phyloP scores from a whole-genome alignment of 768 basidiomycete species.

The Tulasnella sp. region DNA sequence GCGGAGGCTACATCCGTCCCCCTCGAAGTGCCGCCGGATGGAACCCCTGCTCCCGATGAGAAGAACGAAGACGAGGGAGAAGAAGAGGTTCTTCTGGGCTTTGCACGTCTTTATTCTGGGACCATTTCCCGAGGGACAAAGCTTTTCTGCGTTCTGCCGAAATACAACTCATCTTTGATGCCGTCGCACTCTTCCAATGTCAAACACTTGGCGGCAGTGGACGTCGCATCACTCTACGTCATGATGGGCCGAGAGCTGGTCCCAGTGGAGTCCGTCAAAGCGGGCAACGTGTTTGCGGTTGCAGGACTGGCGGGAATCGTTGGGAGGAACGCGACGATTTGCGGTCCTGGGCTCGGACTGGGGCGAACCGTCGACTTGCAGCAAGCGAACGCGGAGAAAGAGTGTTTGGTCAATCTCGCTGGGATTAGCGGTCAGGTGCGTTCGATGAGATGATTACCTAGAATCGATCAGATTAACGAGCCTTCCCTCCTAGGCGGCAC shows the following conservation, averaged over 20 bases:
- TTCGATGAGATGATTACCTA: background rate
- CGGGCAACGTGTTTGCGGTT: conserved; percentile 94
- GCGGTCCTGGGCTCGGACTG: conserved; percentile 49
- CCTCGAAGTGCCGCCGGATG: background rate
- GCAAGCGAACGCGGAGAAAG: conserved; percentile 38
- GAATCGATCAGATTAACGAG: background rate
- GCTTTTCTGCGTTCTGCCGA: conserved; percentile 78
- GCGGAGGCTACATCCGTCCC: background rate
- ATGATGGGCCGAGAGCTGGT: conserved; percentile 99
- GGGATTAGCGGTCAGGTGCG: conserved; percentile 62
- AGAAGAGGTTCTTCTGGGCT: conserved; percentile 77
- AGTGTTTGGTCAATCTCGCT: conserved; percentile 76
- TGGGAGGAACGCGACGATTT: conserved; percentile 80
- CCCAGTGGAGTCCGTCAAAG: conserved; percentile 71
- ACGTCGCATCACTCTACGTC: conserved; percentile 76
- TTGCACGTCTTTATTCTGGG: conserved; percentile 91
- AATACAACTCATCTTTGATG: conserved; percentile 64
- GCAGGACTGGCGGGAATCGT: conserved; percentile 86
- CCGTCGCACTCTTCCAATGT: conserved; percentile 66
- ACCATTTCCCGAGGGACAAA: conserved; percentile 61
- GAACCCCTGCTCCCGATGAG: conserved; percentile 23
- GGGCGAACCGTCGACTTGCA: conserved; percentile 41
- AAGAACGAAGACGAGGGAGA: conserved; percentile 38
- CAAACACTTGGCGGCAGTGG: conserved; percentile 54
- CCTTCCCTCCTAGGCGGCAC: conserved; percentile 54